A percentile compares a stretch with the other conserved stretches of the same genome.
These are phyloP conservation scores for Cunninghamia lanceolata DNA, from an alignment of 75 land plant species.

Conservation along the genomic window DNA sequence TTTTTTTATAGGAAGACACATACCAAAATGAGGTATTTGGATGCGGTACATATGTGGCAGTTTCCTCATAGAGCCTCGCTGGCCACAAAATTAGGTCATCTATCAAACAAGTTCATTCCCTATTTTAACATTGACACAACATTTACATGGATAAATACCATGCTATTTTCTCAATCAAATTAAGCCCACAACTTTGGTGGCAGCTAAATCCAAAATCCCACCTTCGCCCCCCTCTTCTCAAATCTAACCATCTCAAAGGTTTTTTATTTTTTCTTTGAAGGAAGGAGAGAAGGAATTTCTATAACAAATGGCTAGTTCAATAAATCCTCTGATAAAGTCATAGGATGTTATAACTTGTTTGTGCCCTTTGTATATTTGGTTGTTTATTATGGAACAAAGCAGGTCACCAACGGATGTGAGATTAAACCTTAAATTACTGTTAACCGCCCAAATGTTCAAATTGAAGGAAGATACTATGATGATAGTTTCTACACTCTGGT, in stretches of 20 bases:
- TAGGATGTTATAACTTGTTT: constrained; percentile 74
- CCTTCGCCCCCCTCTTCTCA: not conserved
- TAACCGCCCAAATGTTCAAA: constrained; percentile 40
- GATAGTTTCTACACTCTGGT: constrained; percentile 60
- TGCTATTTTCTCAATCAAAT: not conserved
- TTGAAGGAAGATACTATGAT: constrained; percentile 33
- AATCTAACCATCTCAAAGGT: no score
- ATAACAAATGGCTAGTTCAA: constrained; percentile 24
- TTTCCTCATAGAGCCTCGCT: not conserved
- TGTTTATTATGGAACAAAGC: constrained; percentile 47
- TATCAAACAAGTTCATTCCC: not conserved
- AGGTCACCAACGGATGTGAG: constrained; percentile 68
- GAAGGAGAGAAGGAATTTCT: not conserved
- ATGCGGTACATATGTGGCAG: not conserved
- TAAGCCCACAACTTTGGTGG: not conserved
- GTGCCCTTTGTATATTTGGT: constrained; percentile 43
- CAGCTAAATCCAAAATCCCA: not conserved
- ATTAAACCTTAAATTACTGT: constrained; percentile 54
- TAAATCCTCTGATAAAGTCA: constrained; percentile 69
- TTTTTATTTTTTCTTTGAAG: not conserved
- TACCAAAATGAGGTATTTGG: not conserved
- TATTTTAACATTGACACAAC: not conserved
- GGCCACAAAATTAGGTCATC: not conserved
- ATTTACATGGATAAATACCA: not conserved
- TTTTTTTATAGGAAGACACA: not conserved